Evolutionary conservation across 805 yeast species (phyloP).

Genomic region (Lipomyces yamadae): DNA sequence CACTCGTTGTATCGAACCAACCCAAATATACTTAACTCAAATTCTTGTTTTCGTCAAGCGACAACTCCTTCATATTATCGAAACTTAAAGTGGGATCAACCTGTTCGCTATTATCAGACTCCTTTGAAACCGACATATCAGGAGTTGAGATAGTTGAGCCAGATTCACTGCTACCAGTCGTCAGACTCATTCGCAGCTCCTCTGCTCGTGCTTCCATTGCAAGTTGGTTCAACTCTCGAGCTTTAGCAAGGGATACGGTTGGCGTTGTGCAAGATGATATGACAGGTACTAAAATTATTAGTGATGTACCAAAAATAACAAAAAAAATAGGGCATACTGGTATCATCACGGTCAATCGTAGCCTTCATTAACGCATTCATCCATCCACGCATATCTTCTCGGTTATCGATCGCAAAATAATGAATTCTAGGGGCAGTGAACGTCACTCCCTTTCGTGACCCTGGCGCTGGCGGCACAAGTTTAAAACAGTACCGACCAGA

Average conservation of each 20-base stretch:
- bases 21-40: not conserved
- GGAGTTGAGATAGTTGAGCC: slow-evolving; percentile 28
- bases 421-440: slow-evolving; percentile 96
- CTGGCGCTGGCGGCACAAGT: slow-evolving; percentile 96
- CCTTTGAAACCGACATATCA: slow-evolving; percentile 25
- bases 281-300: slow-evolving; percentile 68
- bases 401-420: slow-evolving; percentile 91
- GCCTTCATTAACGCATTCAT: slow-evolving; percentile 93
- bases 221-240: slow-evolving; percentile 64
- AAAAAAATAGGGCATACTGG: slow-evolving; percentile 2
- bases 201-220: slow-evolving; percentile 33
- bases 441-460: slow-evolving; percentile 90
- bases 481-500: slow-evolving; percentile 93
- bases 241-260: slow-evolving; percentile 84
- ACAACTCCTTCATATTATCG: slow-evolving; percentile 15
- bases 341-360: slow-evolving; percentile 92
- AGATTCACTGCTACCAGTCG: slow-evolving; percentile 17
- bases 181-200: slow-evolving; percentile 22
- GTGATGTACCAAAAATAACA: not conserved
- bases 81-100: slow-evolving; percentile 6
- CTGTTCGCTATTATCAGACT: slow-evolving; percentile 27
- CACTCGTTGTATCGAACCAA: not conserved
- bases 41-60: slow-evolving; percentile 15
- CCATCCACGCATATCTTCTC: slow-evolving; percentile 94
- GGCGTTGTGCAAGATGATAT: slow-evolving; percentile 93